A percentile compares a stretch with the other conserved stretches of the same genome.
phyloP scores from a whole-genome alignment of 129 eudicot genomes.

The Flaveria bidentis region DNA sequence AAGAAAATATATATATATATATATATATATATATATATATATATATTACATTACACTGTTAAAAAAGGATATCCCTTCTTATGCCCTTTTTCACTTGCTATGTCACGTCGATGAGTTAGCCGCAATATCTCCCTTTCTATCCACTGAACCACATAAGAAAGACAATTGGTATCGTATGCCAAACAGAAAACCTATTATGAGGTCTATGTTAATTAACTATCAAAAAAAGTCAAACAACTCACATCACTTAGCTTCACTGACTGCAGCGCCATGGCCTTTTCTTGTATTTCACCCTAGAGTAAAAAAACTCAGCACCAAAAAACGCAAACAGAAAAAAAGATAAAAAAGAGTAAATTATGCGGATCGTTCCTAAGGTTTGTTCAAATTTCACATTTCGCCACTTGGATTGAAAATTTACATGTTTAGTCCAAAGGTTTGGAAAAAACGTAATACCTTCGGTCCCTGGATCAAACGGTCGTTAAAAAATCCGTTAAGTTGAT shows the following conservation, averaged over 20 bases:
- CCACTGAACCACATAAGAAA: conserved; percentile 50
- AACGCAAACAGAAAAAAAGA: not conserved
- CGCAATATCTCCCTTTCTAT: conserved; percentile 69
- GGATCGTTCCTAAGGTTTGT: too few relatives aligned
- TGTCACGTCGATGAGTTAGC: conserved; percentile 72
- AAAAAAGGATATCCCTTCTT: conserved; percentile 86
- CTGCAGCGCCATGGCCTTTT: conserved; percentile 73
- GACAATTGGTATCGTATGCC: conserved; percentile 6
- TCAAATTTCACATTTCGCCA: too few relatives aligned
- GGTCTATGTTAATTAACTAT: conserved; percentile 1
- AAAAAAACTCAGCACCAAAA: conserved; percentile 15
- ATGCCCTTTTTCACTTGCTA: conserved; percentile 84
- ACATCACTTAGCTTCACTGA: conserved; percentile 72
- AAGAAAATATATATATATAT: not conserved
- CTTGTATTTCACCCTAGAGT: conserved; percentile 81
- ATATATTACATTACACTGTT: conserved; percentile 10
- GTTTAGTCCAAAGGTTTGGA: too few relatives aligned
- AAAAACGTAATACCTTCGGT: too few relatives aligned
- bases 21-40: not conserved
- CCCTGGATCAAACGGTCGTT: too few relatives aligned
- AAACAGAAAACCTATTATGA: conserved; percentile 8
- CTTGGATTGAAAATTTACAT: too few relatives aligned
- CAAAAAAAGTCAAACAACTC: conserved; percentile 34
- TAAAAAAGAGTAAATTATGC: not conserved
- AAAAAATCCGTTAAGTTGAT: too few relatives aligned